Evolutionary conservation across 2,329 filamentous ascomycete genomes (phyloP).

Genomic region (Phialophora expanda): DNA sequence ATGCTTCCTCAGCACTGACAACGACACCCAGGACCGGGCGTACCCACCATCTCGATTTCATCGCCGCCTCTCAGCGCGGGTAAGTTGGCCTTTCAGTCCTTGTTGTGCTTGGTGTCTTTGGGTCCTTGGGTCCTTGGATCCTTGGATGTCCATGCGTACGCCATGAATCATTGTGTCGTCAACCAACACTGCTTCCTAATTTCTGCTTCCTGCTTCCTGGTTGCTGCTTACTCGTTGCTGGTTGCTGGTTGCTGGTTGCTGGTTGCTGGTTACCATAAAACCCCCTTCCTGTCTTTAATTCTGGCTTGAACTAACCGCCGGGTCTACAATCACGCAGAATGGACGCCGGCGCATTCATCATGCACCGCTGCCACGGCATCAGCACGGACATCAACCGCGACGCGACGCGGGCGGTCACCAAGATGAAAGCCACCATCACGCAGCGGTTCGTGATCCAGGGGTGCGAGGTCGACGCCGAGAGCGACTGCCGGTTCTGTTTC

Average conservation of each 20-base stretch:
- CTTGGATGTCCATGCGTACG: too few species aligned
- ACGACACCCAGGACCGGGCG: conserved; percentile 60
- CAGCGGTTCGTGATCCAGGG: conserved; percentile 52
- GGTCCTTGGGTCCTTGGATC: not conserved
- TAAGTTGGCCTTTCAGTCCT: not conserved
- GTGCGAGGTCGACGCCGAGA: conserved; percentile 35
- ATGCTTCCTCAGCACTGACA: conserved; percentile 37
- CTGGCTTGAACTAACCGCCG: not conserved
- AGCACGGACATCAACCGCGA: conserved; percentile 51
- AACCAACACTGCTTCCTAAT: too few species aligned
- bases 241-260: too few species aligned
- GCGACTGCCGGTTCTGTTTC: conserved; percentile 38
- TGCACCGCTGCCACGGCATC: conserved; percentile 61
- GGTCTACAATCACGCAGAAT: conserved; percentile 41
- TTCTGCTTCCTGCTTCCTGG: too few species aligned
- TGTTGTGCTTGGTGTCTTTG: not conserved
- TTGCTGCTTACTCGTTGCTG: too few species aligned
- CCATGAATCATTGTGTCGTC: not conserved
- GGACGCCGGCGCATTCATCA: conserved; percentile 60
- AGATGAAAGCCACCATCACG: conserved; percentile 62
- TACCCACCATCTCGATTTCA: conserved; percentile 52
- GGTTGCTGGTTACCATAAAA: too few species aligned
- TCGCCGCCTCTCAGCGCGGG: conserved; percentile 56
- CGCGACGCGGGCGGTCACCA: conserved; percentile 54
- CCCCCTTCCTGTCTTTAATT: too few species aligned